These are phyloP conservation scores for Coprinellus micaceus DNA, from an alignment of 768 basidiomycete species.

Conservation along the genomic window DNA sequence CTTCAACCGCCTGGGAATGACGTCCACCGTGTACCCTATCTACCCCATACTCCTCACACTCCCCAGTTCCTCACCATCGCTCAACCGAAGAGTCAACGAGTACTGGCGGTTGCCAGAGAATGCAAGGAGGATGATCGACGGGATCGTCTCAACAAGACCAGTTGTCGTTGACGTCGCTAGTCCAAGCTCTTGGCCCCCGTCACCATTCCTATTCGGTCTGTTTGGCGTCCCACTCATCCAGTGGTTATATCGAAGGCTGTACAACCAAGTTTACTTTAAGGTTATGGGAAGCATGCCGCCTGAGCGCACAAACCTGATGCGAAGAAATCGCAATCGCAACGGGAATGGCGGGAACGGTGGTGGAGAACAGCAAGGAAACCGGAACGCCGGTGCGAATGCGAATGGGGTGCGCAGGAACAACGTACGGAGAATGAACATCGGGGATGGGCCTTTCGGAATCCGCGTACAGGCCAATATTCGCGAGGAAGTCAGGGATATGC, in stretches of 20 bases:
- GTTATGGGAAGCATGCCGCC: constrained; percentile 39
- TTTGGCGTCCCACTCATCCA: constrained; percentile 49
- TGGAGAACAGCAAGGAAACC: constrained; percentile 18
- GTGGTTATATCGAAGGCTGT: constrained; percentile 38
- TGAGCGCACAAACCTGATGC: constrained; percentile 12
- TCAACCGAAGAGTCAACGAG: constrained; percentile 27
- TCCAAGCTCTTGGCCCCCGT: constrained; percentile 49
- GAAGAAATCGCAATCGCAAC: constrained; percentile 19
- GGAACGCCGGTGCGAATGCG: constrained; percentile 18
- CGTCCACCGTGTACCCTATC: constrained; percentile 31
- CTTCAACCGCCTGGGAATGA: constrained; percentile 47
- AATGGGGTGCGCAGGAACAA: constrained; percentile 14
- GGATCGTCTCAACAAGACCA: background rate
- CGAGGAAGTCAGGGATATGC: background rate
- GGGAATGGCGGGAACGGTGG: no score
- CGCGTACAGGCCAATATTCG: background rate
- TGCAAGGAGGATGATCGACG: constrained; percentile 30
- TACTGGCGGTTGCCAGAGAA: constrained; percentile 33
- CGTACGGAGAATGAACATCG: background rate
- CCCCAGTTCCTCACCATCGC: constrained; percentile 28
- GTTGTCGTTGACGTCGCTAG: constrained; percentile 19
- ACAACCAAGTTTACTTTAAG: constrained; percentile 38
- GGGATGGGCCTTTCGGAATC: constrained; percentile 20
- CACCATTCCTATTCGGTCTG: constrained; percentile 53
- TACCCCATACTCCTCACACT: constrained; percentile 46